phyloP scores from a whole-genome alignment of 2,329 filamentous ascomycete genomes.

The Fusarium musae region DNA sequence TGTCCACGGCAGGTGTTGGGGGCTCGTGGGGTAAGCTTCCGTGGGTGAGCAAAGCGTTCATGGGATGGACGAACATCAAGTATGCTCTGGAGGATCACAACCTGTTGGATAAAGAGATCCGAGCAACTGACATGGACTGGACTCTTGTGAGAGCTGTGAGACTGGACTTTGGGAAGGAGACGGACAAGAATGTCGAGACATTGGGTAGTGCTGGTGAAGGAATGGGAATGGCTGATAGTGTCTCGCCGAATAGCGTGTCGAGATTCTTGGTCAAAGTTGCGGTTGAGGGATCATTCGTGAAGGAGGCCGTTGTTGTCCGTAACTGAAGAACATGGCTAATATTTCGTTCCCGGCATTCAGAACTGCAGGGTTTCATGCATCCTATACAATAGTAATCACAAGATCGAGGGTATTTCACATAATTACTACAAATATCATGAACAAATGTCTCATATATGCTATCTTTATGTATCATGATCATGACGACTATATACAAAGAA shows the following conservation, averaged over 20 bases:
- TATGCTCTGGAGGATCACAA: conserved; percentile 52
- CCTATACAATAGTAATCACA: accelerated
- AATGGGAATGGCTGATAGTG: conserved; percentile 47
- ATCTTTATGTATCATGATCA: not conserved
- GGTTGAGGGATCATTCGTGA: conserved; percentile 39
- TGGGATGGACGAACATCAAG: conserved; percentile 55
- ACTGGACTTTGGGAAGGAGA: conserved; percentile 43
- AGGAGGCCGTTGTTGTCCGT: conserved; percentile 32
- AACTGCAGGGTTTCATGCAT: too few relatives aligned
- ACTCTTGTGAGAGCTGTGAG: conserved; percentile 50
- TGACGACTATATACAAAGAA: not conserved
- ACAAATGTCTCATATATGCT: not conserved
- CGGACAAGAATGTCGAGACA: conserved; percentile 34
- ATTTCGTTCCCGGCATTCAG: too few relatives aligned
- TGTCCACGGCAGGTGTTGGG: conserved; percentile 54
- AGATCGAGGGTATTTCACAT: accelerated
- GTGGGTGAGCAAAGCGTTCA: conserved; percentile 49
- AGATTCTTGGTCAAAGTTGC: conserved; percentile 51
- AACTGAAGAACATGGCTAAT: not conserved
- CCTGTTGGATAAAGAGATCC: conserved; percentile 52
- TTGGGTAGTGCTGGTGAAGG: conserved; percentile 47
- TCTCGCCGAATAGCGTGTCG: conserved; percentile 44
- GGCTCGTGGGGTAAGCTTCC: conserved; percentile 52
- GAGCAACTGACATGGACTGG: conserved; percentile 49
- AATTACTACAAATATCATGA: accelerated